These are phyloP conservation scores for Clathrus columnatus DNA, from an alignment of 768 basidiomycete species.

Conservation along the genomic window DNA sequence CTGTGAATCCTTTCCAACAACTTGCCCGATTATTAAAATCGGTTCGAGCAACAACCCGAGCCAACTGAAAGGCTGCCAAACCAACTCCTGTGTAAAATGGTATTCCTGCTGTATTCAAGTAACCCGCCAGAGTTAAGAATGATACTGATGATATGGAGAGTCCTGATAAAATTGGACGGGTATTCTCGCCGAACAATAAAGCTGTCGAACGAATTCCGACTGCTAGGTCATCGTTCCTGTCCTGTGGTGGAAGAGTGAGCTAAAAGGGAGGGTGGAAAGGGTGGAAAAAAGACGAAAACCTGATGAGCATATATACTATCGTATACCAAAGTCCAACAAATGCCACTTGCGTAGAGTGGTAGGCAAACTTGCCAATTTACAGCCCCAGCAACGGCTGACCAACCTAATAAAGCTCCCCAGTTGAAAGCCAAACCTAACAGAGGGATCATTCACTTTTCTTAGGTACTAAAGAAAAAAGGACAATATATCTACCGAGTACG, in stretches of 20 bases:
- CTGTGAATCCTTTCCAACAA: conserved; percentile 86
- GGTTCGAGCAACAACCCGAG: conserved; percentile 63
- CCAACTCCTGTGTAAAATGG: conserved; percentile 76
- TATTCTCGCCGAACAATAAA: conserved; percentile 72
- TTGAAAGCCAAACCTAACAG: conserved; percentile 82
- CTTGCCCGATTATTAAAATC: conserved; percentile 68
- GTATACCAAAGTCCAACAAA: conserved; percentile 93
- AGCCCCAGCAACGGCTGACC: conserved; percentile 83
- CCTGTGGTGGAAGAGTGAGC: conserved; percentile 37
- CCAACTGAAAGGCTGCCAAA: conserved; percentile 67
- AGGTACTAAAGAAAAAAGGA: neutral
- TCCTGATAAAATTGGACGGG: conserved; percentile 63
- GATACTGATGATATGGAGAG: conserved; percentile 70
- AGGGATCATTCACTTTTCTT: neutral
- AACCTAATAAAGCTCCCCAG: conserved; percentile 94
- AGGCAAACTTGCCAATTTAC: conserved; percentile 77
- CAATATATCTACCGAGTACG: conserved; percentile 61
- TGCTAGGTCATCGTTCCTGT: conserved; percentile 82
- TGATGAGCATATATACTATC: conserved; percentile 98
- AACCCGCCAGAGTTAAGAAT: conserved; percentile 69
- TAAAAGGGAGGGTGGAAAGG: neutral
- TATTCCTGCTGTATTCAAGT: conserved; percentile 64
- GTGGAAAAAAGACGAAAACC: conserved; percentile 31
- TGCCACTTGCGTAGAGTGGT: conserved; percentile 83
- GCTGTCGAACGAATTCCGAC: conserved; percentile 93